Conservation (phyloP, 305 asterid genomes). For the Fraxinus latifolia region DNA sequence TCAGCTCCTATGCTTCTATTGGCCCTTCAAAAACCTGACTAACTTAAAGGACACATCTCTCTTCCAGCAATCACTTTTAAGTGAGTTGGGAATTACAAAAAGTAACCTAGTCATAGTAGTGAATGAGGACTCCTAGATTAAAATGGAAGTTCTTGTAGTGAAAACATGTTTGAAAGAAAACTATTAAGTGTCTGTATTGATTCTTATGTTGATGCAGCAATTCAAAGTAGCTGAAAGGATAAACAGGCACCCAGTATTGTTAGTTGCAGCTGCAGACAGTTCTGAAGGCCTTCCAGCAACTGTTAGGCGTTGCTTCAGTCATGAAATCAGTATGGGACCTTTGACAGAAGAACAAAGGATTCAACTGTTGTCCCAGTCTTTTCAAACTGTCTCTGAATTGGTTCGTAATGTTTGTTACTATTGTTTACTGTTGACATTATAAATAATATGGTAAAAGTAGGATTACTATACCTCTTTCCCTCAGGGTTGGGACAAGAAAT, state of each 20-base stretch:
- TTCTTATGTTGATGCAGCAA: constrained; percentile 38
- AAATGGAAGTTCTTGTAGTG: background rate
- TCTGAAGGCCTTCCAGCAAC: constrained; percentile 87
- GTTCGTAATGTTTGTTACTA: constrained; percentile 55
- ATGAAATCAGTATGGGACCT: constrained; percentile 76
- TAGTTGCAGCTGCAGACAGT: constrained; percentile 80
- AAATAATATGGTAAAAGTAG: constrained; percentile 11
- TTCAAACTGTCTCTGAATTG: constrained; percentile 55
- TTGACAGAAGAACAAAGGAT: constrained; percentile 81
- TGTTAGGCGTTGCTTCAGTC: constrained; percentile 90
- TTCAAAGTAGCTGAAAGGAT: constrained; percentile 39
- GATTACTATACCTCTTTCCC: background rate
- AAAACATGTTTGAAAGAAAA: constrained; percentile 13
- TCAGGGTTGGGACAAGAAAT: background rate
- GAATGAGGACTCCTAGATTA: background rate
- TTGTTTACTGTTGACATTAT: constrained; percentile 20
- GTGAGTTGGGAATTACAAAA: background rate
- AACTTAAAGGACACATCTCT: background rate
- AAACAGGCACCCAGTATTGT: constrained; percentile 65
- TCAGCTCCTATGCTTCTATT: background rate
- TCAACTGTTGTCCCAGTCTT: constrained; percentile 63
- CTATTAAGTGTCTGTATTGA: constrained; percentile 15
- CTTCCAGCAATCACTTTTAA: background rate
- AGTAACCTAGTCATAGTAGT: background rate
- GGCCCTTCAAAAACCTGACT: background rate